phyloP scores from a whole-genome alignment of 2,329 filamentous ascomycete species.

The Pestalotiopsis fici region DNA sequence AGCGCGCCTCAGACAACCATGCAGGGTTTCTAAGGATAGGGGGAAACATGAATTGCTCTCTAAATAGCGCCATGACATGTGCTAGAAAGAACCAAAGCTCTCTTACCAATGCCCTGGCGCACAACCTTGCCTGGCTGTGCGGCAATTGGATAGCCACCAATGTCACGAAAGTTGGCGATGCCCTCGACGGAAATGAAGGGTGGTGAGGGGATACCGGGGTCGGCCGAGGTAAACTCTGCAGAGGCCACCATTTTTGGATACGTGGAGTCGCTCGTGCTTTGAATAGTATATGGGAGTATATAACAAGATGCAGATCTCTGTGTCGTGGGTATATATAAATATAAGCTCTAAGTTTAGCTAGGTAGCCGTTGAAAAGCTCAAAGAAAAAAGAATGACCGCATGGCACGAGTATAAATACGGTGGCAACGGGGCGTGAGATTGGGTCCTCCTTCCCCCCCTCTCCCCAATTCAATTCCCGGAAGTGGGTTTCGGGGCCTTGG shows the following conservation, averaged over 20 bases:
- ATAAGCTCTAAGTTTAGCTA: not conserved
- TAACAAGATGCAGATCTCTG: not conserved
- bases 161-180: constrained; percentile 69
- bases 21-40: no score
- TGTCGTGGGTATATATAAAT: not conserved
- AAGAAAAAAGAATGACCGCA: not conserved
- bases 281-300: not conserved
- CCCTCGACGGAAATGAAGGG: constrained; percentile 56
- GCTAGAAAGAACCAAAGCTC: not conserved
- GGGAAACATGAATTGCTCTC: no score
- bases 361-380: not conserved
- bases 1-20: no score
- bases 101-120: constrained; percentile 41
- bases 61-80: no score
- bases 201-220: constrained; percentile 29
- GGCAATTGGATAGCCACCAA: constrained; percentile 58
- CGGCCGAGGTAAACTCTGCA: not conserved
- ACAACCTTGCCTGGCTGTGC: constrained; percentile 38
- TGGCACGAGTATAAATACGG: not conserved
- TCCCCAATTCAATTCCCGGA: no score
- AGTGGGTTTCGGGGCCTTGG: no score
- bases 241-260: not conserved
- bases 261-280: not conserved
- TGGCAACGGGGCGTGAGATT: not conserved
- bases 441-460: not conserved